These are phyloP conservation scores for Lenwebbia sp. DNA, from an alignment of 345 rosid species.

Conservation along the genomic window DNA sequence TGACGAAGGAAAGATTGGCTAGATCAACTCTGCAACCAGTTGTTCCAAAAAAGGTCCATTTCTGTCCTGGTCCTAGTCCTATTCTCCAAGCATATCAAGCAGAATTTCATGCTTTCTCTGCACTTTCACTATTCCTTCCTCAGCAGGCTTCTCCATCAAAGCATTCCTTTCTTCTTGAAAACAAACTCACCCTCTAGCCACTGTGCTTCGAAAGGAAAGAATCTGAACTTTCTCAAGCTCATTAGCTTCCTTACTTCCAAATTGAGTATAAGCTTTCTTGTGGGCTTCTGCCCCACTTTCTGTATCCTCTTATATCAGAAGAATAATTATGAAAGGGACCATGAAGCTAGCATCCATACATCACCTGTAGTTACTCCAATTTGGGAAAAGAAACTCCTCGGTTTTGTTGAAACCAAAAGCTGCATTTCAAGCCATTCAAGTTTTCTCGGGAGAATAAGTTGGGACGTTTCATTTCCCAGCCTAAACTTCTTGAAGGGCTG, in stretches of 20 bases:
- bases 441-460: constrained; percentile 28
- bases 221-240: neutral
- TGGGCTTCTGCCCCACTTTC: constrained; percentile 6
- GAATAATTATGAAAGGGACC: constrained; percentile 19
- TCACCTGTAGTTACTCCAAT: constrained; percentile 39
- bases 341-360: constrained; percentile 29
- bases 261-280: constrained; percentile 35
- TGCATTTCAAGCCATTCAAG: constrained; percentile 17
- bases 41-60: neutral
- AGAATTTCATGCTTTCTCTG: neutral
- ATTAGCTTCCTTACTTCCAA: constrained; percentile 36
- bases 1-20: neutral
- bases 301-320: constrained; percentile 13
- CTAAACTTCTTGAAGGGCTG: constrained; percentile 33
- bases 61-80: neutral
- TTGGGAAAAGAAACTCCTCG: constrained; percentile 42
- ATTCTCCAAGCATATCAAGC: neutral
- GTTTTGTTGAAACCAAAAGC: neutral
- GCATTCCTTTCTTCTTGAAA: constrained; percentile 32
- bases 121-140: neutral
- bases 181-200: neutral
- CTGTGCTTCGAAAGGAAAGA: neutral
- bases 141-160: constrained; percentile 33
- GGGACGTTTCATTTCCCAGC: constrained; percentile 27
- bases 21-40: neutral